These are phyloP conservation scores for Ophiocordyceps camponoti-floridani DNA, from an alignment of 2,329 filamentous ascomycete genomes.

Conservation along the genomic window DNA sequence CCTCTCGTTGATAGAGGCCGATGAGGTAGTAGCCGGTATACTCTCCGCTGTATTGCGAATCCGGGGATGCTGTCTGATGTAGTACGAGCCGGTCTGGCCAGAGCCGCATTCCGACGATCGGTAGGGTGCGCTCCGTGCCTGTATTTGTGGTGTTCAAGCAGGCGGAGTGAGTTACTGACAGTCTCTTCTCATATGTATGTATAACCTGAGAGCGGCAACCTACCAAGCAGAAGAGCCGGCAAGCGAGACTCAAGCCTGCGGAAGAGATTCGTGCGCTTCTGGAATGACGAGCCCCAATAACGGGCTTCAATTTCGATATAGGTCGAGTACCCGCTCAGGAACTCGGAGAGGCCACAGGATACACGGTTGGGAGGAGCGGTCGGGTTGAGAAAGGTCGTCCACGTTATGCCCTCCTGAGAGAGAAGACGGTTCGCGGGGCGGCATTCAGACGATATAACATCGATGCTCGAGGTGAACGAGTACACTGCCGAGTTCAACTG, in stretches of 20 bases:
- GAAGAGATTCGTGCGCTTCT: constrained; percentile 35
- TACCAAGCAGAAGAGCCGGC: constrained; percentile 38
- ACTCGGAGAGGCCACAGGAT: constrained; percentile 20
- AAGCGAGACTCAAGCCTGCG: constrained; percentile 48
- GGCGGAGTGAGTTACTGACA: not conserved
- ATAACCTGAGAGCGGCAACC: constrained; percentile 7
- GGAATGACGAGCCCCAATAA: constrained; percentile 43
- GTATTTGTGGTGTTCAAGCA: not conserved
- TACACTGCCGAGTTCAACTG: constrained; percentile 39
- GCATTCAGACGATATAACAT: constrained; percentile 2
- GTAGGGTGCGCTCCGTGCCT: constrained; percentile 37
- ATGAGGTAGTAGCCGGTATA: constrained; percentile 45
- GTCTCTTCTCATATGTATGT: not conserved
- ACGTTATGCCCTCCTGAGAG: not conserved
- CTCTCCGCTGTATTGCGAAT: constrained; percentile 17
- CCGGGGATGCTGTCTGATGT: constrained; percentile 7
- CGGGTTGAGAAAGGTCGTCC: not conserved
- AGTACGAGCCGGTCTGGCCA: constrained; percentile 45
- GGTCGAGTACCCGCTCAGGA: constrained; percentile 30
- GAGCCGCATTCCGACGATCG: constrained; percentile 33
- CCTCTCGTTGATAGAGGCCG: constrained; percentile 25
- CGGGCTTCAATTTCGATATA: constrained; percentile 45
- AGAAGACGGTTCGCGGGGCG: not conserved
- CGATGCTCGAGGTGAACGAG: constrained; percentile 33
- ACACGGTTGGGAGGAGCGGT: not conserved